phyloP scores from a whole-genome alignment of 371 early-diverging fungal species.

The Mucor mucedo region DNA sequence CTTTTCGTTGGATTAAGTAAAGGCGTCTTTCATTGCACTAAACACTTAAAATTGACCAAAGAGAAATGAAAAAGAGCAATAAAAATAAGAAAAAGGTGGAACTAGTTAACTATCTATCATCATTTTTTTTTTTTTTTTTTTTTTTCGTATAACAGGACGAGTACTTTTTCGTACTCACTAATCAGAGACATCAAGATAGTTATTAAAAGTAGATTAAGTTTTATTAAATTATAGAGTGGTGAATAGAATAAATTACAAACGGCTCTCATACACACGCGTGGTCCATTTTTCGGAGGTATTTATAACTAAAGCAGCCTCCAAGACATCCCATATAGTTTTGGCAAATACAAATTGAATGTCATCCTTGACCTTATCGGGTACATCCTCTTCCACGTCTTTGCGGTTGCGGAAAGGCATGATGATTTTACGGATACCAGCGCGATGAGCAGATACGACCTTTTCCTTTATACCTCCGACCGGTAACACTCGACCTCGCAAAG shows the following conservation, averaged over 20 bases:
- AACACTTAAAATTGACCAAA: too few species aligned
- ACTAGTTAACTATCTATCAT: too few species aligned
- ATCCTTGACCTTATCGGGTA: slow-evolving; percentile 63
- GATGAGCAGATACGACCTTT: slow-evolving; percentile 85
- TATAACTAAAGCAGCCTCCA: slow-evolving; percentile 60
- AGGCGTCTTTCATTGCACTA: too few species aligned
- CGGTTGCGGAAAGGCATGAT: slow-evolving; percentile 60
- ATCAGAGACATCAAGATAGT: background rate
- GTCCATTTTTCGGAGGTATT: background rate
- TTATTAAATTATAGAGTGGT: background rate
- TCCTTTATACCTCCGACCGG: slow-evolving; percentile 92
- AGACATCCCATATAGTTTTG: slow-evolving; percentile 68
- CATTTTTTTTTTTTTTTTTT: too few species aligned
- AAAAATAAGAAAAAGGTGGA: too few species aligned
- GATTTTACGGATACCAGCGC: slow-evolving; percentile 69
- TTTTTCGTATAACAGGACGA: too few species aligned
- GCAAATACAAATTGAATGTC: slow-evolving; percentile 73
- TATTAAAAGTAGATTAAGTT: background rate
- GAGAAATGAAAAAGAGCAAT: too few species aligned
- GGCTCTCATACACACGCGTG: background rate
- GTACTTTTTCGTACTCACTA: too few species aligned
- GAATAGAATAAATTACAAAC: background rate
- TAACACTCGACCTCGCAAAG: slow-evolving; percentile 79
- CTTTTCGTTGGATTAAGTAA: too few species aligned
- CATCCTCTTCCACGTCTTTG: slow-evolving; percentile 63